phyloP scores from a whole-genome alignment of 345 rosid genomes.

The Pistacia atlantica region DNA sequence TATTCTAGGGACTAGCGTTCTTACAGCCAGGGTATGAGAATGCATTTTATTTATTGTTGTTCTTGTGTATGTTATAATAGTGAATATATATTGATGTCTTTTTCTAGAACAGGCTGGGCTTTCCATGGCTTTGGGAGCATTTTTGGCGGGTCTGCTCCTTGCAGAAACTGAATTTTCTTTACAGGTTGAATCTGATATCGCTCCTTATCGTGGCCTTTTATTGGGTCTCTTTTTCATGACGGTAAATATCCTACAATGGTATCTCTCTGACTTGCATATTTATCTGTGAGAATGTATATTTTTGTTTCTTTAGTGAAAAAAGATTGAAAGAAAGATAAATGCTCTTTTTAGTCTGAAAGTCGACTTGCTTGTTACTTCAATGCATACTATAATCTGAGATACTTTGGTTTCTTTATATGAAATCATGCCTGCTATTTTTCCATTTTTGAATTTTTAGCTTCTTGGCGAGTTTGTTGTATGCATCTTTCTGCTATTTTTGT shows the following conservation, averaged over 20 bases:
- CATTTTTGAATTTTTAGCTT: not conserved
- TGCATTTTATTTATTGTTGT: constrained; percentile 27
- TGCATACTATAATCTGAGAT: constrained; percentile 3
- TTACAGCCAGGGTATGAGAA: constrained; percentile 90
- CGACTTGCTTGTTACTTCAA: not conserved
- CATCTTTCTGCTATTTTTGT: not conserved
- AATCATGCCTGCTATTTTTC: not conserved
- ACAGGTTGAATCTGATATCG: constrained; percentile 99
- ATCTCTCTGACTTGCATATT: constrained; percentile 5
- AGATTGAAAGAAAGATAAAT: not conserved
- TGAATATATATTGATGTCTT: constrained; percentile 19
- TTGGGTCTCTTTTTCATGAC: constrained; percentile 99
- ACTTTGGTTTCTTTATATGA: not conserved
- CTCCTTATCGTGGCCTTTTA: constrained; percentile 97
- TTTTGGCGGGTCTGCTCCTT: constrained; percentile 97
- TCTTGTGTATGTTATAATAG: not conserved
- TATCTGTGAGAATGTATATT: not conserved
- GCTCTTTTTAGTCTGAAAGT: constrained; percentile 11
- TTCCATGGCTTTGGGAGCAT: constrained; percentile 99
- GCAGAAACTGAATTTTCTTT: constrained; percentile 99
- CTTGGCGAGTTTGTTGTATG: not conserved
- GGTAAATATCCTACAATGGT: constrained; percentile 43
- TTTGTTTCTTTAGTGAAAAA: not conserved
- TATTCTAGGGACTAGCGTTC: constrained; percentile 95
- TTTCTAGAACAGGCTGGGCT: constrained; percentile 85